Evolutionary conservation across 2,329 filamentous ascomycete genomes (phyloP).

Genomic region (Colletotrichum sp.): DNA sequence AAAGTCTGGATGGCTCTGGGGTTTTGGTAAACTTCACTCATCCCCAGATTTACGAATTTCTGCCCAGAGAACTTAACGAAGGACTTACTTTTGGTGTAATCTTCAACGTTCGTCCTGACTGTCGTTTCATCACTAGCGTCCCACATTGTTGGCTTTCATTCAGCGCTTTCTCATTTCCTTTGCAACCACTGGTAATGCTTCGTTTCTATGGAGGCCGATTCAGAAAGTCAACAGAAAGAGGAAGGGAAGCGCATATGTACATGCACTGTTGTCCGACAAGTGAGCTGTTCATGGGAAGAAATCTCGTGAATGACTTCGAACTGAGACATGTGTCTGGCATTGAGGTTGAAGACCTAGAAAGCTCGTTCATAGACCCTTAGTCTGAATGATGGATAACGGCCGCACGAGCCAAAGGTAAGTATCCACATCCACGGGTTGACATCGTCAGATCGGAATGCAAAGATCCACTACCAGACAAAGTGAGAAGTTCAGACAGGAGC

Average conservation of each 20-base stretch:
- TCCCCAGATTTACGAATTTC: neutral
- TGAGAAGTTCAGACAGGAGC: neutral
- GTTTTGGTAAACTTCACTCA: neutral
- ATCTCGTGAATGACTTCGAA: neutral
- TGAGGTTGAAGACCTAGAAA: neutral
- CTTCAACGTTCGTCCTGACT: neutral
- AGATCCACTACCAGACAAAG: neutral
- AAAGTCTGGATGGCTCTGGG: neutral
- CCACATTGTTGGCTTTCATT: neutral
- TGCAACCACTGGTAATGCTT: neutral
- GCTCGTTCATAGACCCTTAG: neutral
- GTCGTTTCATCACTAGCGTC: neutral
- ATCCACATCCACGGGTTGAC: neutral
- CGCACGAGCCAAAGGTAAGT: neutral
- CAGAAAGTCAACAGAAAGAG: neutral
- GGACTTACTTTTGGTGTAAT: neutral
- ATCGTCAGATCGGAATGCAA: neutral
- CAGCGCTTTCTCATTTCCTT: neutral
- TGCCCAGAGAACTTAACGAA: neutral
- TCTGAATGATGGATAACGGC: neutral
- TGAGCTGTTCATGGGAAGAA: neutral
- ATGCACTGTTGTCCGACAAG: neutral
- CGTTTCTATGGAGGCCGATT: neutral
- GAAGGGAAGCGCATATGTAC: neutral
- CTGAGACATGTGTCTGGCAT: neutral